Evolutionary conservation across 192 early-diverging fungal genomes (phyloP), one percentile per base, ranked within the genome.

Genomic region (Coemansia interrupta): DNA sequence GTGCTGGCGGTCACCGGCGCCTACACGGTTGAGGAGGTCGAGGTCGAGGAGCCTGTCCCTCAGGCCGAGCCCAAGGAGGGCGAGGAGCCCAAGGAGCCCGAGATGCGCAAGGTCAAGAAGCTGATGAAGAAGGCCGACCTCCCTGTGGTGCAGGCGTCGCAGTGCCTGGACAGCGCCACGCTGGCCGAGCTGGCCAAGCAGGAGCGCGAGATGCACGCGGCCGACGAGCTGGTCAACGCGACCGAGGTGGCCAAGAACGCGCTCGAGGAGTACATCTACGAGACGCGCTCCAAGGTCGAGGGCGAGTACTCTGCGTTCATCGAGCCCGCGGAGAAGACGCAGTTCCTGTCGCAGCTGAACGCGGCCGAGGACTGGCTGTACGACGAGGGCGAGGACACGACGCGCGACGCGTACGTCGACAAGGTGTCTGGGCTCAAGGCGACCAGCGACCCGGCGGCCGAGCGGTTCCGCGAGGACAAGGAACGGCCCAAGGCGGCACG

Each of bases 251-350:
- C 85, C 73, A 92, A 93, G 80, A 98, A 98, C 80, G 84, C 87
- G 42, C 86, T 98, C 49, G 96, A 98, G 78, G 96, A 98, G 83
- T 98, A 98, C 81, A 91, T 96, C 24, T 98, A 98, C 76, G 91
- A 97, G 24, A 90, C 88, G 54, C 90, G 96, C 47, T 78, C 80
- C 70, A 94, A 96, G 88, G 70, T 94, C 29, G 89, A 90, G 50
- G 66, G 63, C 42, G 80, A 86, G 24, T 92, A 87, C 80, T 65
- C 72, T 45, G 86, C 86, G 5, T 98, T 83, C 76, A 78, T 92
- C 29, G 80, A 87, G 66, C 89, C 89, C 42, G 61, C 65, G 18
- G 83, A 86, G 67, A 85, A 89, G 68, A 83, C 85, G 13, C 68
- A 75, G 53, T 93, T 95, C 73, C 68, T 85, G 54, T 54, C 60